Base-by-base conservation (phyloP, 2,329 filamentous ascomycete species). In the Paecilomyces formosus region DNA sequence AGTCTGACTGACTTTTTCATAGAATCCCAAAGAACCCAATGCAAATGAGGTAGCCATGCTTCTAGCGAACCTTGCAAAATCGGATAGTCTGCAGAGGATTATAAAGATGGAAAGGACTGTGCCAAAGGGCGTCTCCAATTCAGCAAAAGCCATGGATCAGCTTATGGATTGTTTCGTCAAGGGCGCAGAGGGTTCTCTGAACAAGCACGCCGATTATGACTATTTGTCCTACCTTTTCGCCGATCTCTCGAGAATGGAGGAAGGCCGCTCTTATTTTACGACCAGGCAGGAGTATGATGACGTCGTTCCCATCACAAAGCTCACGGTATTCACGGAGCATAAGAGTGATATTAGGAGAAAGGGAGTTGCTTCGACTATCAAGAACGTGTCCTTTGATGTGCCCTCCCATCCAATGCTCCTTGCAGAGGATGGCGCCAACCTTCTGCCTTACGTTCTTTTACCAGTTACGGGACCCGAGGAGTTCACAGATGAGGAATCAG, bases 161-260 rank as follows among this genome's bases (percentile, higher is more conserved):
- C 79, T 99, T 30, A 85, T 99, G 72, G 94, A 97, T 73, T 88
- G 95, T 66, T 99, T 99, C 71, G 94, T 97, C 70, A 95, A 94
- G 77, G 93, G 93, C 21, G 87, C 90, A 22, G 87, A 89, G 61
- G 89, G 88, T 24, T 80, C 82, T 9, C 92, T 94, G 74, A 97
- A 97, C 80, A 88, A 89, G 69, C 73, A 88, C 26, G 92, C 92
- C 60, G 84, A 93, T 74, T 97, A 86, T 73, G 92, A 99, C 77
- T 97, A 97, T 74, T 83, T 99, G 24, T 86, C 92, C 50, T 99
- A 97, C 70, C 81, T 97, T 57, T 95, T 99, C 71, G 93, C 94
- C 49, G 93, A 99, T 72, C 81, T 99, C 9, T 88, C 92, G 55
- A 96, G 92, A 74, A 87, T 92, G 67, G 80, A 85, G 35, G 83